Percentiles rank a stretch among this genome's conserved stretches.
These are phyloP conservation scores for Aspergillus fumigatiaffinis DNA, from an alignment of 2,329 filamentous ascomycete species.

Conservation along the genomic window DNA sequence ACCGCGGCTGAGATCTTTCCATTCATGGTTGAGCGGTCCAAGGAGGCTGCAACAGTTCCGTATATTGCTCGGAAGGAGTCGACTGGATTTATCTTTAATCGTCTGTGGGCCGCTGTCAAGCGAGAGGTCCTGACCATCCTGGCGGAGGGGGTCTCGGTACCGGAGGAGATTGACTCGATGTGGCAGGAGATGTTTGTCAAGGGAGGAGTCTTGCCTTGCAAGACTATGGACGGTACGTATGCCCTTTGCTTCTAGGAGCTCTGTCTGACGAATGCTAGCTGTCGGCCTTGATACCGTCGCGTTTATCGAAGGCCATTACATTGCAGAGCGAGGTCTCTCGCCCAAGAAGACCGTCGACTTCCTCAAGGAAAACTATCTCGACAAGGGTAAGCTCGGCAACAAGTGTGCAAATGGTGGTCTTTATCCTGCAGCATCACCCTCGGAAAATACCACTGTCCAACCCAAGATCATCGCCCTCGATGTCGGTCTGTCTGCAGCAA, in stretches of 20 bases:
- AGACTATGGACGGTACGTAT: slow-evolving; percentile 42
- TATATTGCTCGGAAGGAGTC: slow-evolving; percentile 47
- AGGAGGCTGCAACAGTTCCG: slow-evolving; percentile 41
- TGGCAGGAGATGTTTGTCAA: slow-evolving; percentile 43
- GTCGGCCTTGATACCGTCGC: slow-evolving; percentile 53
- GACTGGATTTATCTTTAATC: slow-evolving; percentile 53
- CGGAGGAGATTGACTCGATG: slow-evolving; percentile 49
- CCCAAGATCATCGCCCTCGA: slow-evolving; percentile 19
- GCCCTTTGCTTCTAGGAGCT: not conserved
- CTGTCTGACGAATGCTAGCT: slow-evolving; percentile 7
- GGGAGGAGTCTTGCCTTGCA: slow-evolving; percentile 29
- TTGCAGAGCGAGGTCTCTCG: slow-evolving; percentile 46
- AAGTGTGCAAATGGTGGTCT: slow-evolving; percentile 44
- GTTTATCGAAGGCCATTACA: slow-evolving; percentile 53
- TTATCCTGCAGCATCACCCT: slow-evolving; percentile 22
- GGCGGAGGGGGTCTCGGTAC: slow-evolving; percentile 47
- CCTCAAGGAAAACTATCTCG: slow-evolving; percentile 44
- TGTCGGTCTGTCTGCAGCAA: slow-evolving; percentile 17
- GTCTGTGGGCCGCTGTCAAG: slow-evolving; percentile 56
- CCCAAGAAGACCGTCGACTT: slow-evolving; percentile 42
- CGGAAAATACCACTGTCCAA: not conserved
- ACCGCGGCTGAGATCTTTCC: slow-evolving; percentile 44
- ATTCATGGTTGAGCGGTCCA: slow-evolving; percentile 42
- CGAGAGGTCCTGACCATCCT: slow-evolving; percentile 49
- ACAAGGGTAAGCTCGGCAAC: slow-evolving; percentile 45